A percentile compares a stretch with the other conserved stretches of the same genome.
Evolutionary conservation across 2,329 filamentous ascomycete species (phyloP).

Genomic region (Aspergillus novofumigatus): DNA sequence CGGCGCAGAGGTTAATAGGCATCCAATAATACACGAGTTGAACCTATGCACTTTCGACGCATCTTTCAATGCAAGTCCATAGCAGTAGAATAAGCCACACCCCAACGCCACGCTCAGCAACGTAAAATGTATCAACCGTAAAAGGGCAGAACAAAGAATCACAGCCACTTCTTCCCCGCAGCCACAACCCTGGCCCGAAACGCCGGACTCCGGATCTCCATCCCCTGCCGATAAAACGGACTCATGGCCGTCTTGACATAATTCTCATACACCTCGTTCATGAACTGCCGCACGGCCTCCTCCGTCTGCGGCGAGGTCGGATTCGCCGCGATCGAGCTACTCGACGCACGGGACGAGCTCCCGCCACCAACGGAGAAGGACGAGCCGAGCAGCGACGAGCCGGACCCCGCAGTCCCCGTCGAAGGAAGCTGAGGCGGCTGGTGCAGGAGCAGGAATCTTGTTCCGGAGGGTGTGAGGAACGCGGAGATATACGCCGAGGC

Average conservation of each 20-base stretch:
- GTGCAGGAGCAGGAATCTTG: slow-evolving; percentile 91
- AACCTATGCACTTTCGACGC: neutral
- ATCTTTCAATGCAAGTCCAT: neutral
- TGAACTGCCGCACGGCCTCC: slow-evolving; percentile 92
- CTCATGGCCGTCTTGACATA: slow-evolving; percentile 98
- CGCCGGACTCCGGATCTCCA: slow-evolving; percentile 78
- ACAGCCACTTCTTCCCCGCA: slow-evolving; percentile 90
- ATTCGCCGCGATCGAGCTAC: slow-evolving; percentile 74
- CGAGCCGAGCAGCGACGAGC: slow-evolving; percentile 25
- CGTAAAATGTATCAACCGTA: neutral
- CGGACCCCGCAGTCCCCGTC: slow-evolving; percentile 17
- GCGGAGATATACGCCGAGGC: slow-evolving; percentile 86
- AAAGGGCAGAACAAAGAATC: slow-evolving; percentile 21
- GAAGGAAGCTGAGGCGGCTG: slow-evolving; percentile 60
- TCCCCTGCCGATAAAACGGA: slow-evolving; percentile 85
- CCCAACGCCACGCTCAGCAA: slow-evolving; percentile 20
- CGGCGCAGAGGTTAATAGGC: neutral
- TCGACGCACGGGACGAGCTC: slow-evolving; percentile 44
- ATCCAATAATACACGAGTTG: neutral
- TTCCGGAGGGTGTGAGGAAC: slow-evolving; percentile 88
- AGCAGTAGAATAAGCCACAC: neutral
- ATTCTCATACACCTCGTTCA: slow-evolving; percentile 90
- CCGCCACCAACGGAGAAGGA: slow-evolving; percentile 19
- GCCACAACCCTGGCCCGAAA: slow-evolving; percentile 78
- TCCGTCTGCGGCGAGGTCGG: slow-evolving; percentile 87